phyloP scores from a whole-genome alignment of 2,329 filamentous ascomycete genomes.

The Pseudogymnoascus sp. region DNA sequence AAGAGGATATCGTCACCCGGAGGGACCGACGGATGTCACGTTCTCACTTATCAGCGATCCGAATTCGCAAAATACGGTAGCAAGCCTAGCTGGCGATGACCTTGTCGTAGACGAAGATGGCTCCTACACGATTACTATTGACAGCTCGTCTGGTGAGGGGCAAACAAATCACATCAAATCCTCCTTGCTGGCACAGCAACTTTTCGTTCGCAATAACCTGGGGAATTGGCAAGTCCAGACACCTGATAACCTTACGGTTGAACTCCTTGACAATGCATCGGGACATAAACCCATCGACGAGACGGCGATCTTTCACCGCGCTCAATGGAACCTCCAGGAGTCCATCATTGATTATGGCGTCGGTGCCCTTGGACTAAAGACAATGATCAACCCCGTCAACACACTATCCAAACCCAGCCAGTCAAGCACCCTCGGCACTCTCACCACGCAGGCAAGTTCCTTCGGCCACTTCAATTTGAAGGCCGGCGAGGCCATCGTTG shows the following conservation, averaged over 20 bases:
- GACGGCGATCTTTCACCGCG: background rate
- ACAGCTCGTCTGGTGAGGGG: conserved; percentile 1
- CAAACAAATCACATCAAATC: conserved; percentile 4
- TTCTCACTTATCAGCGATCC: background rate
- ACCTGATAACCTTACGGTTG: background rate
- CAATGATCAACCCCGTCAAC: conserved; percentile 1
- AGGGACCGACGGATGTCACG: background rate
- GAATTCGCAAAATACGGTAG: background rate
- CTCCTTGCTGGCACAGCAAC: background rate
- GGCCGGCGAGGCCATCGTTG: background rate
- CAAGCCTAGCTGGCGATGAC: background rate
- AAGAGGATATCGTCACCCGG: background rate
- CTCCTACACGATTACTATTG: background rate
- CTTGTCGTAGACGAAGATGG: background rate
- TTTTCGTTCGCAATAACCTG: background rate
- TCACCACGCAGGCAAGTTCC: background rate
- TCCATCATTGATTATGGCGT: background rate
- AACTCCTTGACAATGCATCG: background rate
- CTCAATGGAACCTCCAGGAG: background rate
- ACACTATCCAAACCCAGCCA: background rate
- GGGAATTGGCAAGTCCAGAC: background rate
- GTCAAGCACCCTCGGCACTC: background rate
- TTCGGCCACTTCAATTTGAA: background rate
- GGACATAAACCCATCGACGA: background rate
- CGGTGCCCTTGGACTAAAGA: background rate